phyloP scores from a whole-genome alignment of 1,284 basidiomycete genomes.

The Moniliella sp. region DNA sequence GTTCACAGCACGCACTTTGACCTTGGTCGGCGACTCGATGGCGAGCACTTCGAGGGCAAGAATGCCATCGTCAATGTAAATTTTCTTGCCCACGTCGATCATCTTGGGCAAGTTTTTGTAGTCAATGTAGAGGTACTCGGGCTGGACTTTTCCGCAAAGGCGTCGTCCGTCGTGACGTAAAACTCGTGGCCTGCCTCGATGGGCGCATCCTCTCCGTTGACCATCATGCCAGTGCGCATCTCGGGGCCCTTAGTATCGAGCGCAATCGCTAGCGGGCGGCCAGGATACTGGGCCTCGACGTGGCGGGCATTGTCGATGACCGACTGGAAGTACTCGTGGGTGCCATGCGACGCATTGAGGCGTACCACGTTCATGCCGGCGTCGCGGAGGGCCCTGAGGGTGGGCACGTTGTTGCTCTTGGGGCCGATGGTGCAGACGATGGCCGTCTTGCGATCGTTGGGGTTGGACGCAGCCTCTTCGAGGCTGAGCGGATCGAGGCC shows the following conservation, averaged over 20 bases:
- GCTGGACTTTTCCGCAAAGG: constrained; percentile 65
- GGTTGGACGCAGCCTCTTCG: constrained; percentile 13
- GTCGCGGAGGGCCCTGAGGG: constrained; percentile 26
- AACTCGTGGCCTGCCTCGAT: constrained; percentile 85
- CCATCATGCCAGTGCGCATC: constrained; percentile 93
- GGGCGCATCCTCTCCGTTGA: constrained; percentile 59
- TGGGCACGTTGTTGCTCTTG: constrained; percentile 29
- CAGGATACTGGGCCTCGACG: constrained; percentile 31
- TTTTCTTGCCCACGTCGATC: constrained; percentile 77
- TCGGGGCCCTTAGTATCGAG: constrained; percentile 96
- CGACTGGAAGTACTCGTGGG: constrained; percentile 29
- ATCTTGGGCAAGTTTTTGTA: constrained; percentile 81
- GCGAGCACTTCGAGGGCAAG: constrained; percentile 75
- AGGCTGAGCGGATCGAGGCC: constrained; percentile 30
- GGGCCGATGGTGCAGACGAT: constrained; percentile 32
- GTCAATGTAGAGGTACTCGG: constrained; percentile 38
- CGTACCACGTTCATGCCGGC: constrained; percentile 34
- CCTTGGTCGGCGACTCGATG: constrained; percentile 38
- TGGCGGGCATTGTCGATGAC: constrained; percentile 30
- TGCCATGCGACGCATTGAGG: constrained; percentile 30
- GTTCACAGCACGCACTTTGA: constrained; percentile 66
- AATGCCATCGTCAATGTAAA: constrained; percentile 94
- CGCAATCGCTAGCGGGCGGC: constrained; percentile 87
- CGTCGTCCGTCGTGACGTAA: constrained; percentile 62
- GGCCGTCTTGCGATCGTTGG: constrained; percentile 24